Evolutionary conservation across 139 green algal genomes (phyloP), one percentile per base, ranked within the genome.

Genomic region (Coccomyxa sp.): DNA sequence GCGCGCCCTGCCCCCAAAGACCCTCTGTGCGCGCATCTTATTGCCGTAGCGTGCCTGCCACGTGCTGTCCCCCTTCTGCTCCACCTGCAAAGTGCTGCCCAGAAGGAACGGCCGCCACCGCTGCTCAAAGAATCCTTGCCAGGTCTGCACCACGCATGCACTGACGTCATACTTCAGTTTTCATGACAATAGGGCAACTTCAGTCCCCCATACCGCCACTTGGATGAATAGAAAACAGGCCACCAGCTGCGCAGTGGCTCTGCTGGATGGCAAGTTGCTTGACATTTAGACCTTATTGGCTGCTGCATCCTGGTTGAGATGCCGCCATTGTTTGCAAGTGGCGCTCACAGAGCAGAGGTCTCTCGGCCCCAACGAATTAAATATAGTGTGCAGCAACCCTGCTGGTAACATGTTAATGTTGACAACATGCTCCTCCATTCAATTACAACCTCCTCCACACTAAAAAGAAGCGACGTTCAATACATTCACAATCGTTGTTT

Each of bases 21-120:
- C 77, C 30, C 67, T 14, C 13, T 81, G 75, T 82, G 82, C 60
- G 63, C 81, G 78, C 84, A 90, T 85, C 77, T 90, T 91, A 80
- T 38, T 76, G 77, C 84, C 84, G 76, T 91, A 91, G n/a, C 67
- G 67, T 27, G 76, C 79, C 78, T 89, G 84, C 88, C 88, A 91
- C 68, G 77, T 76, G 28, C 31, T 57, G 31, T 51, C 38, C 0
- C 13, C 31, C 31, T 7, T 23, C 30, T 77, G 79, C 79, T 28
- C 25, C 58, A 76, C 78, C 78, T 81, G 67, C 45, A 38, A 21
- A 81, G 13, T 32, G 17, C 77, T 23, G 77, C 11, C n/a, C n/a
- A 25, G 75, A 28, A 45, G 74, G 76, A 38, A 25, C 30, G 28
- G 79, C n/a, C 23, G 67, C 81, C 81, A 84, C 0, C 74, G 57